Base-by-base conservation (phyloP, 2,329 filamentous ascomycete genomes). In the Setomelanomma holmii region DNA sequence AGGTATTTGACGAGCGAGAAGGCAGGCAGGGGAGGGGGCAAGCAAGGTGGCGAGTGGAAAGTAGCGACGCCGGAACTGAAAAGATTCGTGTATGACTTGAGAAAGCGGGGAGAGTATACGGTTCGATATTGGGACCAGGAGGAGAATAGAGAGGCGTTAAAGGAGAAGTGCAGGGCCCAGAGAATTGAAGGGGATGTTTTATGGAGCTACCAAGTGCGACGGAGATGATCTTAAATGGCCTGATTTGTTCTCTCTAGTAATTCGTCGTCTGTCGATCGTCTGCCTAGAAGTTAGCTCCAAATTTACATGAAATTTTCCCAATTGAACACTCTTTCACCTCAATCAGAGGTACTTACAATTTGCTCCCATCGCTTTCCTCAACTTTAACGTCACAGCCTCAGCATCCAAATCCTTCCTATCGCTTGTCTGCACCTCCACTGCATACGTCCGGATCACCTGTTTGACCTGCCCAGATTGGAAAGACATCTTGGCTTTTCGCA, bases 401-500 rank as follows among this genome's bases (percentile, higher is more conserved):
- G 86, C 84, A 16, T 84, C 81, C 49, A 90, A 71, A 66, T 90
- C 87, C 22, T 75, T 74, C 73, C 77, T 80, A 63, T 88, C 84
- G 54, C 79, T 77, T 2, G 86, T 84, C 64, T 88, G 85, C 43
- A 89, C 79, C 66, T 85, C 81, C 53, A 89, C 82, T 70, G 84
- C 86, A 70, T 88, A 84, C 68, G 88, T 86, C n/a, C 77, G 71
- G 57, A 89, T 78, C 6, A 84, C 82, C 63, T 77, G 78, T 80
- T 88, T 89, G 57, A 89, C 86, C 55, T 82, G 82, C 47, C 84
- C 85, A 69, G 82, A 83, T 80, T 89, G 86, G 69, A 89, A 85
- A 67, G 82, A 85, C 58, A 88, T 86, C 60, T 86, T 81, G 8
- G 86, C 87, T 73, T 88, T 88, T 61, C 86, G 82, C 87, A 89